These are phyloP conservation scores for Neurospora hispaniola DNA, from an alignment of 495 filamentous ascomycete species.

Conservation along the genomic window DNA sequence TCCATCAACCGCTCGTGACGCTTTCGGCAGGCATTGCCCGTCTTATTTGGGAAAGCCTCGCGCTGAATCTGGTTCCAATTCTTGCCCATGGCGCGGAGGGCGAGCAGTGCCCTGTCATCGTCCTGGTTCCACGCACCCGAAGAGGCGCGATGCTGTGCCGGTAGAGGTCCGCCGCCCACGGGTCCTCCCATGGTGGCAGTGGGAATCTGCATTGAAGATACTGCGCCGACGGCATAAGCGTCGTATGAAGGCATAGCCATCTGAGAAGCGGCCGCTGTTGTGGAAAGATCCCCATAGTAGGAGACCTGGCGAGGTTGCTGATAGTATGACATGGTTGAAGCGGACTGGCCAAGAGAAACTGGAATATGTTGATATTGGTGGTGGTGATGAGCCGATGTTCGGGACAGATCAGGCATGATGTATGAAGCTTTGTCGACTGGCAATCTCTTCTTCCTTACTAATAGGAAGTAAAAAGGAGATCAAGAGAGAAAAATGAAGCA, in stretches of 20 bases:
- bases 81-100: slow-evolving; percentile 50
- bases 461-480: neutral
- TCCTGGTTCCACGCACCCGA: slow-evolving; percentile 51
- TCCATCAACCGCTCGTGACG: slow-evolving; percentile 67
- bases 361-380: slow-evolving; percentile 17
- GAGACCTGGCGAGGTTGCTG: slow-evolving; percentile 15
- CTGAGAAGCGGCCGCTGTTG: slow-evolving; percentile 9
- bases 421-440: neutral
- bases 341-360: slow-evolving; percentile 8
- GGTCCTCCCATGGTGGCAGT: slow-evolving; percentile 21
- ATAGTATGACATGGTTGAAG: slow-evolving; percentile 22
- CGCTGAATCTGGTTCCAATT: slow-evolving; percentile 65
- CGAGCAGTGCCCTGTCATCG: slow-evolving; percentile 53
- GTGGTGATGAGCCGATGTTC: slow-evolving; percentile 22
- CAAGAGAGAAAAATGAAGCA: neutral
- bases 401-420: slow-evolving; percentile 25
- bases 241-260: slow-evolving; percentile 26
- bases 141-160: slow-evolving; percentile 37
- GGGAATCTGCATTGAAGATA: slow-evolving; percentile 25
- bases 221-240: slow-evolving; percentile 25
- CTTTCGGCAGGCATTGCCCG: slow-evolving; percentile 70
- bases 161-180: slow-evolving; percentile 19
- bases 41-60: slow-evolving; percentile 59
- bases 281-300: slow-evolving; percentile 21
- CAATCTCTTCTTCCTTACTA: slow-evolving; percentile 1